Evolutionary conservation across 768 basidiomycete genomes (phyloP), one percentile per base, ranked within the genome.

Genomic region (Russula earlei): DNA sequence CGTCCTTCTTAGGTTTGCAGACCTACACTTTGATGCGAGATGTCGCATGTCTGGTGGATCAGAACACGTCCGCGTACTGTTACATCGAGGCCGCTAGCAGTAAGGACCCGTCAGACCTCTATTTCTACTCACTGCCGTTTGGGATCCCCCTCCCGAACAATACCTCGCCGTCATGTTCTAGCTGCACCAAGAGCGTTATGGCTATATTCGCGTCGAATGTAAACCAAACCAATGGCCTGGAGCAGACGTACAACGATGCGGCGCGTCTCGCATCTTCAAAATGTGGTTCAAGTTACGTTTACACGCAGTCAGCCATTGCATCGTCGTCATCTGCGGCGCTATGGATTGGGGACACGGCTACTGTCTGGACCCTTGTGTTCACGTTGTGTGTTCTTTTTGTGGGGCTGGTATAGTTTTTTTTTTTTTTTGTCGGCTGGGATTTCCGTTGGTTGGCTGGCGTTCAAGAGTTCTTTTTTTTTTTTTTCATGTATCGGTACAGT

Each of bases 91-190:
- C 89, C 14, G 77, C 80, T 20, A 72, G 70, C 33, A 73, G 74
- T 58, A 31, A 74, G 3, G 79, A 81, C 55, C 79, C 85, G 0
- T 77, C 81, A 20, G 86, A 87, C 65, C 67, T 82, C n/a, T 88
- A 83, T 72, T 79, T 82, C 67, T 92, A 87, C 71, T 68, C 73
- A 34, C 74, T 91, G 11, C 83, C 84, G 3, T 75, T 84, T 11
- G 87, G 83, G 12, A 69, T 73, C 22, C 53, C 63, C 11, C 70
- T 88, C 1, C 82, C 83, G 5, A 72, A 75, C 54, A 68, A 69
- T 20, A 73, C 77, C 15, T 68, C 63, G 17, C 77, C 76, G 17
- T 74, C 79, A 15, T 91, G 89, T 66, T 83, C 80, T 3, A 55
- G 74, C 5, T 91, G 89, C 67, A 79, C 79, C 20, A 76, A 79